Conservation (phyloP, 768 basidiomycete genomes). For the Myochromella boudieri region DNA sequence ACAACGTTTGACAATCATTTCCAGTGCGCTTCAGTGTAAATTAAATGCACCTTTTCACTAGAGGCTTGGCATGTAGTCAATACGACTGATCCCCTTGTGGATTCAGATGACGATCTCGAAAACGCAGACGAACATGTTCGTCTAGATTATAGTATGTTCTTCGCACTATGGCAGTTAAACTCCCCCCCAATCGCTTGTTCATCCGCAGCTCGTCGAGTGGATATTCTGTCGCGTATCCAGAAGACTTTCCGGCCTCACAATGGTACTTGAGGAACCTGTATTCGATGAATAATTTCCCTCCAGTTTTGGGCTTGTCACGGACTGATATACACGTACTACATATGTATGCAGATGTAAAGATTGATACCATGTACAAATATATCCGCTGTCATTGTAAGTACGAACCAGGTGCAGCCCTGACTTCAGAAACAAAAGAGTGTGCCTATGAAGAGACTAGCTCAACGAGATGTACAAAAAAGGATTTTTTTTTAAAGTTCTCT, state of each 20-base stretch:
- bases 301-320: not conserved
- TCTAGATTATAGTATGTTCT: slow-evolving; percentile 63
- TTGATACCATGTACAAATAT: slow-evolving; percentile 10
- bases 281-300: not conserved
- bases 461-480: not conserved
- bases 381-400: slow-evolving; percentile 11
- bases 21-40: slow-evolving; percentile 8
- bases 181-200: too few species aligned
- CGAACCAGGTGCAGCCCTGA: not conserved
- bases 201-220: slow-evolving; percentile 45
- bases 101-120: slow-evolving; percentile 68
- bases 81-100: slow-evolving; percentile 62
- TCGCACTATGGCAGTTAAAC: too few species aligned
- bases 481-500: slow-evolving; percentile 1
- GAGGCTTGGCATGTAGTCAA: slow-evolving; percentile 74
- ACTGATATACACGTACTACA: too few species aligned
- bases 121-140: slow-evolving; percentile 59
- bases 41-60: slow-evolving; percentile 27
- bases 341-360: not conserved
- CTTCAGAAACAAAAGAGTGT: slow-evolving; percentile 6
- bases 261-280: not conserved
- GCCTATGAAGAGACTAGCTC: slow-evolving; percentile 6
- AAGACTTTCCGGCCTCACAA: slow-evolving; percentile 6
- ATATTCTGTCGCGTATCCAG: slow-evolving; percentile 11
- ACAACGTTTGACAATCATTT: slow-evolving; percentile 33